A percentile compares a stretch with the other conserved stretches of the same genome.
These are phyloP conservation scores for Triticum monococcum DNA, from an alignment of 176 grass and related monocot species.

Conservation along the genomic window DNA sequence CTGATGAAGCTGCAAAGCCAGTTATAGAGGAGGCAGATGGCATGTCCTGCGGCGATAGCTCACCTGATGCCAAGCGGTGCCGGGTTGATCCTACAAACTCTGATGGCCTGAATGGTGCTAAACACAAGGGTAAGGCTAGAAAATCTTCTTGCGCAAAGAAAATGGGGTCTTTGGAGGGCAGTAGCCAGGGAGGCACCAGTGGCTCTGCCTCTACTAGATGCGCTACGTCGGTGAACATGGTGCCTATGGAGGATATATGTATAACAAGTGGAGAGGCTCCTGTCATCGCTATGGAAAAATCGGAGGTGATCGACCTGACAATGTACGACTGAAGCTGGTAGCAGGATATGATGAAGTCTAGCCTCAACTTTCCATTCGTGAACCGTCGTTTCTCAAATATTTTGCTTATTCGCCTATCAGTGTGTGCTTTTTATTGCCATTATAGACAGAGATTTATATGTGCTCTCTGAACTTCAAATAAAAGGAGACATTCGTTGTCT, in stretches of 20 bases:
- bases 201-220: background rate
- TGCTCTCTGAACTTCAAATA: background rate
- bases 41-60: background rate
- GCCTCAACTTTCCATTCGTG: background rate
- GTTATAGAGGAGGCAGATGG: background rate
- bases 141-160: background rate
- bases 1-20: background rate
- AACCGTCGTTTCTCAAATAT: background rate
- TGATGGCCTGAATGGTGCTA: constrained; percentile 36
- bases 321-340: constrained; percentile 33
- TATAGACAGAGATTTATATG: background rate
- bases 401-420: background rate
- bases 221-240: constrained; percentile 9
- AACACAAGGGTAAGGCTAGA: constrained; percentile 48
- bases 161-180: background rate
- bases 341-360: background rate
- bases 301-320: constrained; percentile 26
- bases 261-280: constrained; percentile 23
- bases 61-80: background rate
- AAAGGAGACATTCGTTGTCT: background rate
- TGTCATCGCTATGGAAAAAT: background rate
- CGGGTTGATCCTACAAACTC: background rate
- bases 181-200: background rate
- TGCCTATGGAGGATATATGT: constrained; percentile 36
- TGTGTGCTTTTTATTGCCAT: background rate